Evolutionary conservation across 371 early-diverging fungal species (phyloP), one percentile per base, ranked within the genome.

Genomic region (Syncephalis fuscata): DNA sequence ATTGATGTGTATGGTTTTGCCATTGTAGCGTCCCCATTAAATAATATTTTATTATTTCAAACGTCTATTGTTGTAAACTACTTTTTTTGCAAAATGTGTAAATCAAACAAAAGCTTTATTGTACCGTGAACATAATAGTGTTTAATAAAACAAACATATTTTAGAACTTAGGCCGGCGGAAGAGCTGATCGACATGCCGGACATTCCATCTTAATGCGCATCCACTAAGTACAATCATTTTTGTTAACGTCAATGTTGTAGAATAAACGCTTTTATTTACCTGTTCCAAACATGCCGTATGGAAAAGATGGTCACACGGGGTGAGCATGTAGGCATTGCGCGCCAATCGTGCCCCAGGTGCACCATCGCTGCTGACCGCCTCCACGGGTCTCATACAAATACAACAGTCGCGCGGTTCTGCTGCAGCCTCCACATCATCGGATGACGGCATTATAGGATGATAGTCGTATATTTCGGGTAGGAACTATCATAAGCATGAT

Each of bases 271-370:
- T 14, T 15, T n/a, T 10, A 22, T 48, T 57, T 71, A 69, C 76
- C 63, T 61, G 65, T 42, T 73, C 74, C 48, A 85, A 53, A 51
- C 85, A 88, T n/a, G 77, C 76, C 1, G 81, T 73, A 59, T 86
- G 85, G 61, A 82, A 88, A 32, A 85, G 52, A 51, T 85, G 87
- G 14, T 78, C 75, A 59, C 86, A 88, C 1, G 86, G 88, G 21
- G 88, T 88, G 39, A 85, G 59, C 82, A 85, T 85, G 50, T 85
- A 84, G 23, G 57, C 59, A 9, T 56, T 60, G 44, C 60, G 59
- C 25, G 70, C 61, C 3, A 76, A 51, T 5, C 70, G 58, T 22
- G 70, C 61, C 5, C 66, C 53, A 2, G 59, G 59, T n/a, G 61
- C n/a, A 2, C 44, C 11, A 0, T 58, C 27, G 16, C 54, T 36